Evolutionary conservation across 1,284 basidiomycete species (phyloP), one percentile per base, ranked within the genome.

Genomic region (Leccinum glutinopallens): DNA sequence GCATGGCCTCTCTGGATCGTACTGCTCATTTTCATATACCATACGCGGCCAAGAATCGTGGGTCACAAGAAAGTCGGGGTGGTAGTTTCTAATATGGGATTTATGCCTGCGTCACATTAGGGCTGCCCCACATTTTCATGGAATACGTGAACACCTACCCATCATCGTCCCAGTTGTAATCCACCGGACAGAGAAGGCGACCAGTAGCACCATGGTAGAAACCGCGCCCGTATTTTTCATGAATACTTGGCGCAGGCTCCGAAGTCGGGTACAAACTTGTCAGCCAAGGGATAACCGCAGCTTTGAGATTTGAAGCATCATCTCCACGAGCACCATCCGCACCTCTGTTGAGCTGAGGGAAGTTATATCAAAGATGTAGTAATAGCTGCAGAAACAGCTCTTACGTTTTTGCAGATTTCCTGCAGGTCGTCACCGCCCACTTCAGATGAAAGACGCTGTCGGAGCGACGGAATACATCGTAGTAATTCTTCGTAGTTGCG

Each of bases 241-340:
- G 17, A n/a, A 29, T 6, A 32, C 13, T 15, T 29, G 29, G 29
- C 29, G 53, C 13, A 32, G 53, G 53, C 15, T 55, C 53, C 13
- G 29, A 15, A 3, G 12, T 12, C 29, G 22, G 33, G 5, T 9
- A n/a, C 7, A 10, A 25, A 8, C 17, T 5, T 4, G n/a, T 53
- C 2, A 66, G 29, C 63, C 65, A 66, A 3, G 19, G 7, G 2
- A 66, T 37, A 8, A 66, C 41, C 2, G 13, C 57, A 2, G 41
- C 29, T 35, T 66, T 66, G 10, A 65, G 41, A 41, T 29, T 29
- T 6, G 59, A 22, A 2, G 63, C 37, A 19, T 66, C 60, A 12
- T 66, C 63, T 2, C 65, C 65, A 9, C 60, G 35, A 5, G 65
- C 65, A 6, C 46, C 39, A 32, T 66, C 65, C 1, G 63, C 60